A percentile compares a stretch with the other conserved stretches of the same genome.
Evolutionary conservation across 257 asterid species (phyloP).

Genomic region (Ophiorrhiza pumila): DNA sequence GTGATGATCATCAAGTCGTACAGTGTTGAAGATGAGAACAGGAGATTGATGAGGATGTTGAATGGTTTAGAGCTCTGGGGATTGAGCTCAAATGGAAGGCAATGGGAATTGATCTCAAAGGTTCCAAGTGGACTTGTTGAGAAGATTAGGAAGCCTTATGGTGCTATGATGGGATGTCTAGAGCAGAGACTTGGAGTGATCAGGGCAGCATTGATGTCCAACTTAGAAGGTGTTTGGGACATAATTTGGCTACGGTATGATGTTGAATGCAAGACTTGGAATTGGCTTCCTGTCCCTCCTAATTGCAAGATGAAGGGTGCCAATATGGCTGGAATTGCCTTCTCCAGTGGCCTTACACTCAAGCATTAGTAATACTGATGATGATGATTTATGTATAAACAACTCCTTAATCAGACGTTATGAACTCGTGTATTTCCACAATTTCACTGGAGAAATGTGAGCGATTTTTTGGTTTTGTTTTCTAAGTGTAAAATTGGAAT

Average conservation of each 20-base stretch:
- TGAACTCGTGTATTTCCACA: background rate
- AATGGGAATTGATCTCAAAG: slow-evolving; percentile 35
- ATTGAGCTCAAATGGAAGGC: slow-evolving; percentile 29
- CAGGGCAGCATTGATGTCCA: slow-evolving; percentile 38
- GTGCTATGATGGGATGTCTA: slow-evolving; percentile 49
- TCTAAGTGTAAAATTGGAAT: background rate
- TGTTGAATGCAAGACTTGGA: slow-evolving; percentile 18
- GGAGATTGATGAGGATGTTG: slow-evolving; percentile 19
- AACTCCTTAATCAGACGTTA: no score
- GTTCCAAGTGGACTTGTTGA: slow-evolving; percentile 30
- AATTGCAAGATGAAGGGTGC: slow-evolving; percentile 43
- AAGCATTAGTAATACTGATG: background rate
- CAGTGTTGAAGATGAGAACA: background rate
- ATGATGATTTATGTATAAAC: no score
- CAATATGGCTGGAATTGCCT: slow-evolving; percentile 42
- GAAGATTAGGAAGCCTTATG: slow-evolving; percentile 37
- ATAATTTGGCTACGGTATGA: slow-evolving; percentile 38
- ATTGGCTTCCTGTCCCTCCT: slow-evolving; percentile 24
- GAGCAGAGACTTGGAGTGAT: slow-evolving; percentile 26
- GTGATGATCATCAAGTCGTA: slow-evolving; percentile 30
- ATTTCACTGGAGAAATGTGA: background rate
- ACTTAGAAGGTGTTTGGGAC: slow-evolving; percentile 42
- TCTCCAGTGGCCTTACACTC: slow-evolving; percentile 34
- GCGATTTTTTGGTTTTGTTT: background rate
- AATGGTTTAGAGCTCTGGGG: slow-evolving; percentile 36